Evolutionary conservation across 202 grass and related monocot species (phyloP).

Genomic region (Panicum virgatum): DNA sequence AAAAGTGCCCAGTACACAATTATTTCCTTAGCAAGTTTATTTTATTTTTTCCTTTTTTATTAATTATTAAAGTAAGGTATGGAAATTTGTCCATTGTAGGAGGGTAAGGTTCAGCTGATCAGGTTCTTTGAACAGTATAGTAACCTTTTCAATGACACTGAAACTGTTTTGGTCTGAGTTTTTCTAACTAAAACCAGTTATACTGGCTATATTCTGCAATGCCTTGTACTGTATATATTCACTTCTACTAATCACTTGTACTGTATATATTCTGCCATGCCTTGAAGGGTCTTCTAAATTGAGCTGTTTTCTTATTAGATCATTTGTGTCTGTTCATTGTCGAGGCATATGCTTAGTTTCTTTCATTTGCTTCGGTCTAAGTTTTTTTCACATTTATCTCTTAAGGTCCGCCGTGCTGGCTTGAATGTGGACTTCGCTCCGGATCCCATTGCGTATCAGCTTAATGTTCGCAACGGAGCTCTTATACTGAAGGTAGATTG

Average conservation of each 20-base stretch:
- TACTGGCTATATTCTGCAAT: too few relatives aligned
- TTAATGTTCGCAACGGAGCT: slow-evolving; percentile 92
- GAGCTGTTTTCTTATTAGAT: background rate
- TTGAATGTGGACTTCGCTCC: slow-evolving; percentile 91
- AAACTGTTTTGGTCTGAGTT: background rate
- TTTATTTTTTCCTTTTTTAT: too few relatives aligned
- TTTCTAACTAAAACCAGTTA: background rate
- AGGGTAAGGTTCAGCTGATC: background rate
- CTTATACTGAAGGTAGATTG: slow-evolving; percentile 76
- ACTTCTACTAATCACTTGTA: background rate
- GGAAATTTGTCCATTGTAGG: background rate
- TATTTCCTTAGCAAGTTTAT: background rate
- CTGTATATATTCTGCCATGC: background rate
- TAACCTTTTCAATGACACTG: background rate
- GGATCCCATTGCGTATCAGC: slow-evolving; percentile 84
- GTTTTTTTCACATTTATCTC: slow-evolving; percentile 31
- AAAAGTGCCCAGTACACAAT: background rate
- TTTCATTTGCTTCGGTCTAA: slow-evolving; percentile 15
- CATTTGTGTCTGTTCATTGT: background rate
- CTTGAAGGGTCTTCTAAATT: background rate
- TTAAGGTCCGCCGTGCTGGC: slow-evolving; percentile 68
- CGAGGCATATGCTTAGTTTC: background rate
- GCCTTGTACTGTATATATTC: background rate
- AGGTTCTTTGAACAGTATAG: background rate
- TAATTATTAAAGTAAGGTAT: background rate